These are phyloP conservation scores for Nakaseomyces sp. DNA, from an alignment of 1,139 yeast genomes.

Conservation along the genomic window DNA sequence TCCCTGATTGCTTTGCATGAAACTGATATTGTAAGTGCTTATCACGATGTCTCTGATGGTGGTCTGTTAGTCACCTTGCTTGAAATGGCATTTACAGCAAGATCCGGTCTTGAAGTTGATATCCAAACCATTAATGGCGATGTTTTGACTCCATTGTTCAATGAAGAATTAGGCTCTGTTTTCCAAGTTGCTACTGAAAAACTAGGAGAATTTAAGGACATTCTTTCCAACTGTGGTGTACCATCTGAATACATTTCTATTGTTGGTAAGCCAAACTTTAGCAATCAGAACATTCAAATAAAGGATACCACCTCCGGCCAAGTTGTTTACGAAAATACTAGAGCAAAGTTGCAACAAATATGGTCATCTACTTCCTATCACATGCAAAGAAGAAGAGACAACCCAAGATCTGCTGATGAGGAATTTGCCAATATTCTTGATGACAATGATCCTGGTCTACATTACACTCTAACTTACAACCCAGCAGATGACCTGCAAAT, in stretches of 20 bases:
- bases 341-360: constrained; percentile 66
- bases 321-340: constrained; percentile 43
- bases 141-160: constrained; percentile 54
- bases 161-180: constrained; percentile 93
- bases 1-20: constrained; percentile 64
- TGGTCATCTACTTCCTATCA: constrained; percentile 90
- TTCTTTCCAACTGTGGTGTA: constrained; percentile 53
- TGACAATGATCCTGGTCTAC: constrained; percentile 83
- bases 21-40: constrained; percentile 62
- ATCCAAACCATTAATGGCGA: constrained; percentile 30
- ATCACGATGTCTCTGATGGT: constrained; percentile 97
- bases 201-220: constrained; percentile 43
- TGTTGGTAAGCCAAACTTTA: constrained; percentile 59
- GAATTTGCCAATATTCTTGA: constrained; percentile 70
- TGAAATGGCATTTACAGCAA: constrained; percentile 97
- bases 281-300: constrained; percentile 44
- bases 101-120: constrained; percentile 62
- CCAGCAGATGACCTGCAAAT: constrained; percentile 40
- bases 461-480: constrained; percentile 66
- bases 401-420: constrained; percentile 82
- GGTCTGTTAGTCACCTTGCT: constrained; percentile 77
- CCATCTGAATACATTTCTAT: constrained; percentile 46
- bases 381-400: constrained; percentile 87
- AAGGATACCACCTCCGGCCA: constrained; percentile 35
- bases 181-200: constrained; percentile 68